A percentile compares a stretch with the other conserved stretches of the same genome.
These are phyloP conservation scores for Gastrolobium villosum DNA, from an alignment of 306 rosid species.

Conservation along the genomic window DNA sequence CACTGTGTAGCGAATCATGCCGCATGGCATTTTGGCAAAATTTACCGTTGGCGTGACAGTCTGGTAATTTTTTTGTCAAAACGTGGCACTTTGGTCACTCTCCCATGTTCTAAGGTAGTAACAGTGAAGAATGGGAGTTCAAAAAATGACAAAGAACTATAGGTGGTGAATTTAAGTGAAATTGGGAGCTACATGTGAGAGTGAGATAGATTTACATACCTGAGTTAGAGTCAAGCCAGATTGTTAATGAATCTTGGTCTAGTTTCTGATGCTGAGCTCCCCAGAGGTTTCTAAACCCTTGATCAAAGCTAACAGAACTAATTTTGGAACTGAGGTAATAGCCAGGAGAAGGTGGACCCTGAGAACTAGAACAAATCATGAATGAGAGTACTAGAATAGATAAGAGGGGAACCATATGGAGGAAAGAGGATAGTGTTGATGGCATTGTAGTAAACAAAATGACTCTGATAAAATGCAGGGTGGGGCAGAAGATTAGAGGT, in stretches of 20 bases:
- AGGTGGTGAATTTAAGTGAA: slow-evolving; percentile 6
- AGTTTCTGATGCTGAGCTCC: slow-evolving; percentile 82
- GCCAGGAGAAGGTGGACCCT: slow-evolving; percentile 93
- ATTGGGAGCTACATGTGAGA: background rate
- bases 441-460: slow-evolving; percentile 56
- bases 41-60: too few relatives aligned
- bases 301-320: slow-evolving; percentile 63
- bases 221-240: slow-evolving; percentile 85
- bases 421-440: slow-evolving; percentile 46
- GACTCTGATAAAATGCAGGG: slow-evolving; percentile 61
- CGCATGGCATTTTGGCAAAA: too few relatives aligned
- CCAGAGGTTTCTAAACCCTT: slow-evolving; percentile 81
- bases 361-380: slow-evolving; percentile 56
- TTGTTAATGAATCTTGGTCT: slow-evolving; percentile 70
- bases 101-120: background rate
- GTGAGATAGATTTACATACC: slow-evolving; percentile 53
- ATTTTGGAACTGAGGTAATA: slow-evolving; percentile 72
- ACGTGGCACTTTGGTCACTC: too few relatives aligned
- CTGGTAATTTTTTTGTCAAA: too few relatives aligned
- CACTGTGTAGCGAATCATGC: too few relatives aligned
- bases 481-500: slow-evolving; percentile 47
- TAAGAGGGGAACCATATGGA: slow-evolving; percentile 55
- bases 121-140: background rate
- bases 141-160: background rate
- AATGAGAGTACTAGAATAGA: slow-evolving; percentile 48